Base-by-base conservation (phyloP, 2,329 filamentous ascomycete species). In the Fusarium paranaense region DNA sequence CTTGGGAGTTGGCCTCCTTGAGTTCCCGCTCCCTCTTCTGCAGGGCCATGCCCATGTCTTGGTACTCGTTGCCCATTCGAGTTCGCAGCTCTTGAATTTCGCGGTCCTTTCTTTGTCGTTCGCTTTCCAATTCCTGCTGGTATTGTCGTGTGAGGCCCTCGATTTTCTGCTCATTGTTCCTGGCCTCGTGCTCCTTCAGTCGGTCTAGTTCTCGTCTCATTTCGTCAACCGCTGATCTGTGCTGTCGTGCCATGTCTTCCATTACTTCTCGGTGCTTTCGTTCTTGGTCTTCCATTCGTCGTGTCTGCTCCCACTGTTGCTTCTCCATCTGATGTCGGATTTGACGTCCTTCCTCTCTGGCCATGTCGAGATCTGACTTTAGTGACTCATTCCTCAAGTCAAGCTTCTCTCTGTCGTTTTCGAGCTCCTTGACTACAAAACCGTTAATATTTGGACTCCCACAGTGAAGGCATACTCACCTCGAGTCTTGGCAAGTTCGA, bases 401-500 rank as follows among this genome's bases (percentile, higher is more conserved):
- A 3, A 90, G 78, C 10, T 82, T 84, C 37, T 84, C 81, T 37
- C 85, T 84, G 60, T 89, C 85, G 1, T 81, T 78, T 70, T 90
- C 87, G 6, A 90, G 82, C 35, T 86, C 85, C 45, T 82, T 80
- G 54, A 86, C 89, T 90, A 64, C 5, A 40, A 37, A 40, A 6
- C 6, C 16, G 69, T 37, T 72, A 47, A n/a, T 2, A 1, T 16
- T 30, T 37, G 11, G 1, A 11, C 14, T 13, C 1, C 11, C 1
- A 16, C 20, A 2, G 0, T 1, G n/a, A 9, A 10, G 13, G 14
- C 13, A 20, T 62, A 84, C 90, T 75, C 86, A 97, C 94, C 90
- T 88, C 92, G 90, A 61, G 87, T 88, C 80, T 96, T 97, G 74
- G 94, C 93, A 11, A 94, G 77, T 18, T 92, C 90, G 54, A 97